Evolutionary conservation across 2,329 filamentous ascomycete genomes (phyloP), one percentile per base, ranked within the genome.

Genomic region (Xylaria sp.): DNA sequence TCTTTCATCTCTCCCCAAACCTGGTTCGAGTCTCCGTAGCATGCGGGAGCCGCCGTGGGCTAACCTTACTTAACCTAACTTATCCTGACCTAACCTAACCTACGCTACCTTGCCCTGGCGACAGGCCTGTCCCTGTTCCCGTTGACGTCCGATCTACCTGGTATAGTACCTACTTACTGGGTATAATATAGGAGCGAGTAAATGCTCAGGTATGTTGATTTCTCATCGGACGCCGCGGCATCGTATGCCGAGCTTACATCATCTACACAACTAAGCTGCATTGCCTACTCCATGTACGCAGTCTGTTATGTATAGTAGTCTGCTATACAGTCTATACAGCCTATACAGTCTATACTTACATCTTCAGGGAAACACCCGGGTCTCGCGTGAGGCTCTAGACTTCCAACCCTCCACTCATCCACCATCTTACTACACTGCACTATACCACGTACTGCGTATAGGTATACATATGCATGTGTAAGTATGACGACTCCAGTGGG

Each of bases 361-460:
- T 56, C 31, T 50, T 49, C 53, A n/a, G 29, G 47, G 62, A 54
- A 60, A 59, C 50, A 29, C 29, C 33, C 22, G 33, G 17, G 44
- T 59, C 45, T 47, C 49, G 9, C 29, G 29, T 66, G 60, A 69
- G 63, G 66, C 63, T 63, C 63, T 63, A 38, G 55, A 49, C 29
- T 60, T 61, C 22, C n/a, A n/a, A n/a, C n/a, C n/a, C 59, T 60
- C 60, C 49, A 50, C 63, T 47, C 55, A 39, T 29, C 42, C 27
- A 9, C 31, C 55, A 44, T 62, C 25, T 53, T 22, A 38, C 31
- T 58, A 29, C n/a, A n/a, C n/a, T n/a, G n/a, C n/a, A n/a, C n/a
- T n/a, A n/a, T n/a, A n/a, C n/a, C n/a, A n/a, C n/a, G n/a, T n/a
- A n/a, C n/a, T n/a, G n/a, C n/a, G n/a, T n/a, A n/a, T n/a, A n/a